phyloP scores from a whole-genome alignment of 1,284 basidiomycete species.

The Fomitiporia mediterranea region DNA sequence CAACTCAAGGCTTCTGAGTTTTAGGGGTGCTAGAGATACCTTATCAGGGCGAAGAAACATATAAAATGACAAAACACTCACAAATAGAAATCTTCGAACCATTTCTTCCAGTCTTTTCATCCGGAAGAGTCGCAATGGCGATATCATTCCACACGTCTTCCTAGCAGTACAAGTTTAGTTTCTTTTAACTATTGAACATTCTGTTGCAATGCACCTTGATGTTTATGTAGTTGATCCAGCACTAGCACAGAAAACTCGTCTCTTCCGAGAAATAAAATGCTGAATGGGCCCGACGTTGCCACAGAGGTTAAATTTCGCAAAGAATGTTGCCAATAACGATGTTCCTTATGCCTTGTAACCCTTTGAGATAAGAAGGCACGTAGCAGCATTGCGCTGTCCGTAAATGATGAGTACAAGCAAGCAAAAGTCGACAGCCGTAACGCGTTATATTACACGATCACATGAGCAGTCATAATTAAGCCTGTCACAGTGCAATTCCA shows the following conservation, averaged over 20 bases:
- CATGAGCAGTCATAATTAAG: too few relatives aligned
- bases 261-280: conserved; percentile 66
- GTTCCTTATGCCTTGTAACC: too few relatives aligned
- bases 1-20: conserved; percentile 44
- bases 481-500: too few relatives aligned
- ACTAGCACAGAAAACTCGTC: conserved; percentile 68
- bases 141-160: conserved; percentile 60
- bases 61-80: conserved; percentile 30
- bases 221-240: conserved; percentile 46
- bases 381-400: too few relatives aligned
- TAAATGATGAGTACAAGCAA: too few relatives aligned
- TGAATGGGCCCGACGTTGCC: conserved; percentile 32
- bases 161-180: not conserved
- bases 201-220: conserved; percentile 37
- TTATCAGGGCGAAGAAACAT: conserved; percentile 8
- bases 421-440: too few relatives aligned
- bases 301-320: not conserved
- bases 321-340: too few relatives aligned
- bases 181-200: conserved; percentile 9
- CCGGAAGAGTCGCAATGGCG: conserved; percentile 57
- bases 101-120: conserved; percentile 47
- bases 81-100: conserved; percentile 48
- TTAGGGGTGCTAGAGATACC: conserved; percentile 49
- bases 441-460: too few relatives aligned
- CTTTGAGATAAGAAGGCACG: too few relatives aligned